phyloP scores from a whole-genome alignment of 306 rosid genomes.

The Rosa rugosa region DNA sequence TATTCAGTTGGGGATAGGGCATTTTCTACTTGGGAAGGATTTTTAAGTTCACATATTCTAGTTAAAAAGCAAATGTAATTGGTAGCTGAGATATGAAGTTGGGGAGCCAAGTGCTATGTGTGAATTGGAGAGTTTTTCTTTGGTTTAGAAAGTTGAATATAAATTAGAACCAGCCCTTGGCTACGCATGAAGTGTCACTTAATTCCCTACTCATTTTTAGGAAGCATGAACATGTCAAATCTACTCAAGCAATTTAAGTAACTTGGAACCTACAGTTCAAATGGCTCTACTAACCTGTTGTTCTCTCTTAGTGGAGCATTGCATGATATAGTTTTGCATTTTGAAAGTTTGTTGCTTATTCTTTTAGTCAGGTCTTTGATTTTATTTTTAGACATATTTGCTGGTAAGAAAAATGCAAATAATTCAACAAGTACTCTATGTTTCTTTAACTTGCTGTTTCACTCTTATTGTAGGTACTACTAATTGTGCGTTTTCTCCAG shows the following conservation, averaged over 20 bases:
- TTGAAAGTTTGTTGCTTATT: background rate
- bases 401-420: constrained; percentile 2
- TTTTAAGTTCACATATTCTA: background rate
- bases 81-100: background rate
- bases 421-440: background rate
- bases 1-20: background rate
- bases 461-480: constrained; percentile 55
- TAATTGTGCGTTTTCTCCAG: constrained; percentile 88
- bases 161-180: background rate
- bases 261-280: background rate
- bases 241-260: background rate
- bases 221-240: background rate
- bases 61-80: background rate
- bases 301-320: background rate
- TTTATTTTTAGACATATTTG: background rate
- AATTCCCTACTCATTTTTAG: background rate
- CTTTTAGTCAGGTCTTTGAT: constrained; percentile 14
- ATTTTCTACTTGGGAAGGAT: background rate
- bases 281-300: background rate
- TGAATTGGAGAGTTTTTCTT: background rate
- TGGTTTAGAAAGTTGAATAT: background rate
- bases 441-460: constrained; percentile 18
- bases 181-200: background rate
- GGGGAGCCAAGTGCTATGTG: background rate
- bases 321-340: background rate